Evolutionary conservation across 352 stramenopile species (phyloP).

Genomic region (Pythium plurisporium): DNA sequence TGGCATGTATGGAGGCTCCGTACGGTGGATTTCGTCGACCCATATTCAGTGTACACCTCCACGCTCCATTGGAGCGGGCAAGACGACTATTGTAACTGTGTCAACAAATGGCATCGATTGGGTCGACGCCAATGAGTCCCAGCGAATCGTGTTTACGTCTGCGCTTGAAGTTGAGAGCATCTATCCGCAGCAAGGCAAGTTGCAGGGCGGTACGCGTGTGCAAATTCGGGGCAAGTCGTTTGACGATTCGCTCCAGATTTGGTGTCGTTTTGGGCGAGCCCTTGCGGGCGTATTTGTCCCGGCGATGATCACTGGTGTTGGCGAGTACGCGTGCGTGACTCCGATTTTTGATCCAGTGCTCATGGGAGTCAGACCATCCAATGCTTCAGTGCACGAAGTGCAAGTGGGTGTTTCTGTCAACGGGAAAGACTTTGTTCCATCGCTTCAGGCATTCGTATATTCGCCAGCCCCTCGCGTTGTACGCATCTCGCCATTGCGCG

Average conservation of each 20-base stretch:
- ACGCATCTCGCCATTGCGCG: constrained; percentile 40
- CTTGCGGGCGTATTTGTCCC: constrained; percentile 16
- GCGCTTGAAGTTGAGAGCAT: constrained; percentile 40
- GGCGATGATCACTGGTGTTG: constrained; percentile 22
- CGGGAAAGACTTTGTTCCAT: constrained; percentile 57
- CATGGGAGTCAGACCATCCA: not conserved
- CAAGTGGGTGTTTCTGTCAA: constrained; percentile 54
- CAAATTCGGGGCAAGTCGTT: constrained; percentile 57
- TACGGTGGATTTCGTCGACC: constrained; percentile 38
- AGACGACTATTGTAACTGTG: constrained; percentile 29
- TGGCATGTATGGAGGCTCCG: not conserved
- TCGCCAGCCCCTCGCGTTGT: constrained; percentile 31
- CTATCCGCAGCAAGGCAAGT: constrained; percentile 38
- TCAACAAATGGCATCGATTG: constrained; percentile 53
- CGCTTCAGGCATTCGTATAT: constrained; percentile 50
- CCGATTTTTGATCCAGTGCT: constrained; percentile 24
- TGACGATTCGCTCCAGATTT: constrained; percentile 25
- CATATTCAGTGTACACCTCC: constrained; percentile 50
- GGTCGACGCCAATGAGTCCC: not conserved
- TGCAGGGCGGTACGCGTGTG: constrained; percentile 51
- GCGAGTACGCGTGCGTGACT: constrained; percentile 37
- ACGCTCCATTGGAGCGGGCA: constrained; percentile 16
- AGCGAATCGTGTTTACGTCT: constrained; percentile 16
- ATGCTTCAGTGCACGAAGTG: not conserved
- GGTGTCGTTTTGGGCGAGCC: constrained; percentile 61